Evolutionary conservation across 2,329 filamentous ascomycete genomes (phyloP), one percentile per base, ranked within the genome.

Genomic region (Ambrosiella cleistominuta): DNA sequence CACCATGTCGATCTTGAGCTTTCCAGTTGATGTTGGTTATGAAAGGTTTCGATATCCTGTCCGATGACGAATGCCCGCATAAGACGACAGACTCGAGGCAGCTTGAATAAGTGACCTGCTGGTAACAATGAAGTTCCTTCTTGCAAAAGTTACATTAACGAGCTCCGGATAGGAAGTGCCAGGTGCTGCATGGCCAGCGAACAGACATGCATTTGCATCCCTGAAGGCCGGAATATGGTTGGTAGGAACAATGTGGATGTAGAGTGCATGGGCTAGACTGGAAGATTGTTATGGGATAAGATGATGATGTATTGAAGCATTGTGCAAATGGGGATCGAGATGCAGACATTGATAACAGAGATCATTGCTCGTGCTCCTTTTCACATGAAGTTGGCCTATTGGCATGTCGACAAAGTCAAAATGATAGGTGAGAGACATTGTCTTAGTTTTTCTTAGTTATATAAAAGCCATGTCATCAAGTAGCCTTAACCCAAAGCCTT

Each of bases 151-250:
- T 11, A 19, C 47, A 51, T 51, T 51, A 19, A n/a, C 19, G 19
- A 51, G 47, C 9, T 7, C 17, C 35, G 47, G 27, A 51, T 7
- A 51, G 47, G 35, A 17, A 15, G 39, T n/a, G 37, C 53, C 53
- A 55, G 53, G 15, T 55, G 47, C 53, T 55, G 53, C 53, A 55
- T 44, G 53, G 53, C 37, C 39, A 54, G 51, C 51, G 40, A 55
- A 55, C 13, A 35, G 39, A 44, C 53, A 55, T 55, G 53, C 53
- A 54, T 54, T 15, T 38, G 52, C 35, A 54, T 54, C 52, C 52
- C 35, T 51, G 27, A 35, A 35, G 47, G n/a, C 11, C 27, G 2
- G 47, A 35, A 12, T 9, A 35, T 51, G 47, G 47, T 8, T 17
- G 15, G 44, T 47, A 11, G 47, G 47, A 51, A 36, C 5, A 51